Evolutionary conservation across 495 filamentous ascomycete species (phyloP).

Genomic region (Penicillium fimorum): DNA sequence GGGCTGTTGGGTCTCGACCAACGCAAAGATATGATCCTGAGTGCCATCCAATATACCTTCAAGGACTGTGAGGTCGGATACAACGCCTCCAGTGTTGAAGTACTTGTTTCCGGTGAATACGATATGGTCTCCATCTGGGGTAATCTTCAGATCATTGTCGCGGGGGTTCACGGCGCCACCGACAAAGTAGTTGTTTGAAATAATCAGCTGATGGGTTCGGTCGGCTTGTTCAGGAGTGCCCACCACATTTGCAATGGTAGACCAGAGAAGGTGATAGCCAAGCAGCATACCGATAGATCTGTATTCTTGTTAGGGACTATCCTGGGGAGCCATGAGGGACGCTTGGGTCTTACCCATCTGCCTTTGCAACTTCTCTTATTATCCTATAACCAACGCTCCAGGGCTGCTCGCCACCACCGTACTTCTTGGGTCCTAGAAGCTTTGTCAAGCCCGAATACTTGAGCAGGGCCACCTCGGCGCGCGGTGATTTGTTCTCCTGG

Average conservation of each 20-base stretch:
- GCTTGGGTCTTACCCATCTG: conserved; percentile 46
- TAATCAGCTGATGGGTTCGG: conserved; percentile 50
- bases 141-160: conserved; percentile 56
- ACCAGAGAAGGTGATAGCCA: conserved; percentile 63
- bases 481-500: conserved; percentile 55
- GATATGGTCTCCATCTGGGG: conserved; percentile 47
- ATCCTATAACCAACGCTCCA: conserved; percentile 57
- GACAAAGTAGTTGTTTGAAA: conserved; percentile 59
- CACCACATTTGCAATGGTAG: conserved; percentile 53
- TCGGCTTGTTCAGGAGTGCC: conserved; percentile 55
- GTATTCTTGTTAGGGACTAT: background rate
- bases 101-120: conserved; percentile 58
- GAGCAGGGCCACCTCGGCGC: conserved; percentile 54
- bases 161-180: conserved; percentile 64
- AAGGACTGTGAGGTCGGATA: conserved; percentile 61
- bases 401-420: conserved; percentile 56
- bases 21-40: conserved; percentile 57
- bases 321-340: background rate
- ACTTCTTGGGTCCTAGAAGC: conserved; percentile 52
- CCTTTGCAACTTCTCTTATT: conserved; percentile 58
- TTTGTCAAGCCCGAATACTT: conserved; percentile 57
- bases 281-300: conserved; percentile 57
- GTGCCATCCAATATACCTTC: conserved; percentile 57
- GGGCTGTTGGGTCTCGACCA: conserved; percentile 51
- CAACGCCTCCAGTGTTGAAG: conserved; percentile 62